phyloP scores from a whole-genome alignment of 163 green algal genomes.

The Smithsoniella earleae region DNA sequence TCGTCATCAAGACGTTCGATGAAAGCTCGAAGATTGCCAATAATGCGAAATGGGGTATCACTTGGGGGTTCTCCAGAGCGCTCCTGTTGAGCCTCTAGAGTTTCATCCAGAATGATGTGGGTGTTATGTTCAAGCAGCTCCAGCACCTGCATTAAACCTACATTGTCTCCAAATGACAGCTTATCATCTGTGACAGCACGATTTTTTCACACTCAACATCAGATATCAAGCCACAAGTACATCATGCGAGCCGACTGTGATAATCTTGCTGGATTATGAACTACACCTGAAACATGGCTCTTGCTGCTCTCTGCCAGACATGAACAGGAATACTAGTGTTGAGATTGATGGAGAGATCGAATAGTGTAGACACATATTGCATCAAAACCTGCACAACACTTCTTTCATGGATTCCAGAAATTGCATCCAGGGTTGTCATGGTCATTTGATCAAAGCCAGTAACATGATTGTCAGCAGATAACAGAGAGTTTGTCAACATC shows the following conservation, averaged over 20 bases:
- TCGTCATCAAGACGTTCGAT: constrained; percentile 95
- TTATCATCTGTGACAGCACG: no score
- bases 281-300: not conserved
- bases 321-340: constrained; percentile 60
- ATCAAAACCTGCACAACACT: constrained; percentile 51
- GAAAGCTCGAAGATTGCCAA: constrained; percentile 87
- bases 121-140: constrained; percentile 43
- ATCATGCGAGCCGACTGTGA: no score
- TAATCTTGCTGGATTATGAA: no score
- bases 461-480: no score
- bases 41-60: constrained; percentile 50
- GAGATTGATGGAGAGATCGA: constrained; percentile 92
- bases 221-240: no score
- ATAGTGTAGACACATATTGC: constrained; percentile 82
- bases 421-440: not conserved
- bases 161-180: no score
- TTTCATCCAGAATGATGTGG: constrained; percentile 51
- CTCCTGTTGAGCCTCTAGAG: constrained; percentile 35
- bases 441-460: no score
- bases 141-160: not conserved
- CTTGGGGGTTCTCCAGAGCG: constrained; percentile 46
- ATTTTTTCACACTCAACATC: no score
- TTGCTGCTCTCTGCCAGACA: constrained; percentile 3
- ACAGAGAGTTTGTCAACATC: no score
- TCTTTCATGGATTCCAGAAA: constrained; percentile 30